Percentiles rank a stretch among this genome's conserved stretches.
phyloP scores from a whole-genome alignment of 176 grass and related monocot species.

The Carex littledalei region DNA sequence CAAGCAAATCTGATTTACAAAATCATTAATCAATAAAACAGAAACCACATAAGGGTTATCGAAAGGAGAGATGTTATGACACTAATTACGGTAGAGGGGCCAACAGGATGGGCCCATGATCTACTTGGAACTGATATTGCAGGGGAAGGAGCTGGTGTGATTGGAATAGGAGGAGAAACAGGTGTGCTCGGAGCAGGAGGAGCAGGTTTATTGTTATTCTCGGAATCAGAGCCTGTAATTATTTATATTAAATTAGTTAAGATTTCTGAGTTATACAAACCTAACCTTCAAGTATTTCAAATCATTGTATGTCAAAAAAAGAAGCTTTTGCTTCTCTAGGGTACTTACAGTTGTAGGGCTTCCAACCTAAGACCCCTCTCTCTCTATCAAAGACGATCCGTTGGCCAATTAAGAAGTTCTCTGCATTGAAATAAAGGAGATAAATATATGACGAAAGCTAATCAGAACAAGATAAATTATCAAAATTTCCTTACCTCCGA shows the following conservation, averaged over 20 bases:
- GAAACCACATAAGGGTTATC: neutral
- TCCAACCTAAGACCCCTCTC: constrained; percentile 43
- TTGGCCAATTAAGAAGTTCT: constrained; percentile 63
- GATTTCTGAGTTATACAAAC: neutral
- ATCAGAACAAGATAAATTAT: neutral
- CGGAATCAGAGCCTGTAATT: neutral
- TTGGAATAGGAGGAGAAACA: neutral
- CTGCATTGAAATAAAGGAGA: constrained; percentile 22
- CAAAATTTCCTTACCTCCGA: constrained; percentile 40
- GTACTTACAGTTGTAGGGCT: constrained; percentile 46
- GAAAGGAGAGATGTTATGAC: neutral
- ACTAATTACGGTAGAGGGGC: neutral
- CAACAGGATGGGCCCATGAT: neutral
- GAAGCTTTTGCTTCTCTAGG: neutral
- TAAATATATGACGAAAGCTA: neutral
- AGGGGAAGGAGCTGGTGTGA: neutral
- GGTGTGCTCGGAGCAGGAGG: too few species aligned
- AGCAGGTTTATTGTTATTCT: neutral
- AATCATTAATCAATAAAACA: neutral
- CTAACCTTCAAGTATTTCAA: neutral
- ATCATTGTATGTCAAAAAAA: neutral
- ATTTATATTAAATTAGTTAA: neutral
- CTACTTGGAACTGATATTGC: too few species aligned
- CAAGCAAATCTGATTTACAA: neutral
- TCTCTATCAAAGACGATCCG: constrained; percentile 52